Conservation (phyloP, 345 rosid species). For the Cardamine occulta region DNA sequence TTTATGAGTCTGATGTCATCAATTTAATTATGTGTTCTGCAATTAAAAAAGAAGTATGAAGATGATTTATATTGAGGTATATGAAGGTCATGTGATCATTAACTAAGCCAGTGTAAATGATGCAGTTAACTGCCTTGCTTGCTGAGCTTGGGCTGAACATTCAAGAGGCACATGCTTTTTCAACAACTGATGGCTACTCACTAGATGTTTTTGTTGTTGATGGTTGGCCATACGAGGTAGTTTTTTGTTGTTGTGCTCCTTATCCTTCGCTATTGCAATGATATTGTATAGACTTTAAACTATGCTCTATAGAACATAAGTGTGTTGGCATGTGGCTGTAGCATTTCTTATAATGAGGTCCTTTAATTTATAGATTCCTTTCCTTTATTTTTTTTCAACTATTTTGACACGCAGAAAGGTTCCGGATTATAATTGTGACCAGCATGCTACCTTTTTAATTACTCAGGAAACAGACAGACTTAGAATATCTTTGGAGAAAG, state of each 20-base stretch:
- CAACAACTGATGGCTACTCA: conserved; percentile 91
- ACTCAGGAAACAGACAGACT: conserved; percentile 83
- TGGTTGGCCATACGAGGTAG: conserved; percentile 99
- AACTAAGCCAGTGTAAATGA: conserved; percentile 34
- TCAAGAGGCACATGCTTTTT: conserved; percentile 98
- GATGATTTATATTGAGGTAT: background rate
- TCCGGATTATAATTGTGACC: conserved; percentile 27
- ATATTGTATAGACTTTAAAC: conserved; percentile 2
- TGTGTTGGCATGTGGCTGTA: conserved; percentile 17
- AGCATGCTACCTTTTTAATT: conserved; percentile 41
- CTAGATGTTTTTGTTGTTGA: conserved; percentile 98
- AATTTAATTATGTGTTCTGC: background rate
- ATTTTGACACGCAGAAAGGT: background rate
- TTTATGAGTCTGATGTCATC: background rate
- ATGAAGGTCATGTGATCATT: conserved; percentile 8
- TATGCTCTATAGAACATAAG: conserved; percentile 7
- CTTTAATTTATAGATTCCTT: background rate
- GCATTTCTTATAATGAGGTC: conserved; percentile 3
- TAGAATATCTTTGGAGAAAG: conserved; percentile 70
- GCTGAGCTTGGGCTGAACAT: conserved; percentile 93
- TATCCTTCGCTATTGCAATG: conserved; percentile 1
- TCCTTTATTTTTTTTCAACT: conserved; percentile 11
- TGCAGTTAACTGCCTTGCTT: conserved; percentile 88
- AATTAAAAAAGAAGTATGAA: background rate
- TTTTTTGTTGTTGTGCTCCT: background rate